Evolutionary conservation across 495 filamentous ascomycete species (phyloP).

Genomic region (Acidomyces sp.): DNA sequence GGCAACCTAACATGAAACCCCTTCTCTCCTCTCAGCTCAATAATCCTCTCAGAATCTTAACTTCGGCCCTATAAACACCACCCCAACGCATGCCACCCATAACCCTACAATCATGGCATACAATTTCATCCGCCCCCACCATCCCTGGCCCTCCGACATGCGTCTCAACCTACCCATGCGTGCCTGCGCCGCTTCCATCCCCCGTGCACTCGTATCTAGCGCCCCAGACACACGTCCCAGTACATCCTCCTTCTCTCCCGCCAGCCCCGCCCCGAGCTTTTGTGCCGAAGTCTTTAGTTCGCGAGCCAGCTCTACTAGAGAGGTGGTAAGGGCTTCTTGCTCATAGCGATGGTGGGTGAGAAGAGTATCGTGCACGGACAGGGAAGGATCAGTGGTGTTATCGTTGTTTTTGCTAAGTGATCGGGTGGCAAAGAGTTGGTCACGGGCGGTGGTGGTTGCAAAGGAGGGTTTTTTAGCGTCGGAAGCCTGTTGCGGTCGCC

Average conservation of each 20-base stretch:
- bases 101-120: constrained; percentile 72
- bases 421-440: constrained; percentile 20
- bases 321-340: constrained; percentile 72
- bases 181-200: constrained; percentile 59
- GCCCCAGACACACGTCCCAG: constrained; percentile 56
- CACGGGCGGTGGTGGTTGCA: constrained; percentile 20
- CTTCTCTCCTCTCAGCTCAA: no score
- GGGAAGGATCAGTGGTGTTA: constrained; percentile 13
- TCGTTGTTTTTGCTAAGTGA: constrained; percentile 13
- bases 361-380: constrained; percentile 42
- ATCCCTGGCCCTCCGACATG: constrained; percentile 76
- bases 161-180: constrained; percentile 59
- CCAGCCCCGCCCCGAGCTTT: constrained; percentile 55
- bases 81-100: constrained; percentile 56
- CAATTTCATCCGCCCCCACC: constrained; percentile 72
- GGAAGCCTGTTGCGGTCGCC: constrained; percentile 16
- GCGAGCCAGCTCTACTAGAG: constrained; percentile 62
- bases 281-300: constrained; percentile 64
- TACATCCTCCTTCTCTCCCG: constrained; percentile 54
- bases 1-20: no score
- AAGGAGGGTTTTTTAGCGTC: constrained; percentile 11
- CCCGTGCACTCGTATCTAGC: constrained; percentile 58
- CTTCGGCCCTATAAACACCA: constrained; percentile 76
- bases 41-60: constrained; percentile 81
- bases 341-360: constrained; percentile 62